These are phyloP conservation scores for Zygotorulaspora danielsina DNA, from an alignment of 805 yeast species.

Conservation along the genomic window DNA sequence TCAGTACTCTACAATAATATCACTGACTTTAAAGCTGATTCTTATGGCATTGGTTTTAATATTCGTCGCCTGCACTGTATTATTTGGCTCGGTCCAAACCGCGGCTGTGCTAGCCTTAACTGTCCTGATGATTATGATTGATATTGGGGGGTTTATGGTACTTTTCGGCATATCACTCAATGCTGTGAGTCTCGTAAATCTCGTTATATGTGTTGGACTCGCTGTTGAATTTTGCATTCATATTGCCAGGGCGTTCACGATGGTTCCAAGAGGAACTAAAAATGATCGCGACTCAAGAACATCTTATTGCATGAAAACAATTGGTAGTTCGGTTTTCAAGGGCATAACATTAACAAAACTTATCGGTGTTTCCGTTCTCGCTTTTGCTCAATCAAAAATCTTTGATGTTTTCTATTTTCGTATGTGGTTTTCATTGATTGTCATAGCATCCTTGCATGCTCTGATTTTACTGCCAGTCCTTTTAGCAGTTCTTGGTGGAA, in stretches of 20 bases:
- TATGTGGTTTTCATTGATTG: constrained; percentile 84
- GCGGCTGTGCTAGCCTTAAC: constrained; percentile 54
- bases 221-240: constrained; percentile 94
- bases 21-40: constrained; percentile 53
- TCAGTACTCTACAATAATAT: constrained; percentile 68
- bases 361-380: constrained; percentile 81
- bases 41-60: constrained; percentile 50
- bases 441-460: constrained; percentile 75
- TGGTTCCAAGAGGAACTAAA: constrained; percentile 36
- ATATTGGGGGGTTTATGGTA: constrained; percentile 78
- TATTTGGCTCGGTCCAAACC: constrained; percentile 64
- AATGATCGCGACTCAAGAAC: constrained; percentile 37
- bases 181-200: constrained; percentile 84
- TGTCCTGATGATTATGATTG: constrained; percentile 59
- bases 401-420: constrained; percentile 89
- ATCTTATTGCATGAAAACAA: constrained; percentile 59
- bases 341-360: constrained; percentile 89
- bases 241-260: constrained; percentile 71
- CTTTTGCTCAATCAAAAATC: constrained; percentile 81
- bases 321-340: constrained; percentile 87
- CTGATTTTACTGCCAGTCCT: constrained; percentile 74
- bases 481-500: constrained; percentile 60
- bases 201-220: constrained; percentile 87
- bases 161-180: constrained; percentile 72
- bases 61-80: constrained; percentile 46